Percentiles rank a stretch among this genome's conserved stretches.
phyloP scores from a whole-genome alignment of 2,329 filamentous ascomycete genomes.

The Magnaporthiopsis rhizophila region DNA sequence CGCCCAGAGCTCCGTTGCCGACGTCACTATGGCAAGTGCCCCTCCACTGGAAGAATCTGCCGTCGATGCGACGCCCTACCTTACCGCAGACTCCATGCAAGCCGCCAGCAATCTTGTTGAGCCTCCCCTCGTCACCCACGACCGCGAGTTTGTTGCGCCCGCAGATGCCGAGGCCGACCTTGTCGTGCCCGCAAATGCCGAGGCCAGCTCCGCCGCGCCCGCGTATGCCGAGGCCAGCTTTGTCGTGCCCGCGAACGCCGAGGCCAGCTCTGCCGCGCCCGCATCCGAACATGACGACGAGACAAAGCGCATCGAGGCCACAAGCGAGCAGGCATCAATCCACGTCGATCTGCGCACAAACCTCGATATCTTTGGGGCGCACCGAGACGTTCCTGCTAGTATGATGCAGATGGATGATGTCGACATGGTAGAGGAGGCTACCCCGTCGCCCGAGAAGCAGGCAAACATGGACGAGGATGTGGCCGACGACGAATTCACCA shows the following conservation, averaged over 20 bases:
- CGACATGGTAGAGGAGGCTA: neutral
- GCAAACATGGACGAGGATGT: conserved; percentile 1
- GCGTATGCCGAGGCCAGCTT: too few species aligned
- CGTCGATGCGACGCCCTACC: neutral
- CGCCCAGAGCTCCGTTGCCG: neutral
- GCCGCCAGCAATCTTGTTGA: neutral
- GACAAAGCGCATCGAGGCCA: neutral
- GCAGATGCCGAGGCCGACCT: neutral
- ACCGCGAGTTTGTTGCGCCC: neutral
- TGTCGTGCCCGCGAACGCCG: neutral
- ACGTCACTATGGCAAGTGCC: neutral
- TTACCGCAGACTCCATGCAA: neutral
- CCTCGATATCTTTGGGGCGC: conserved; percentile 25
- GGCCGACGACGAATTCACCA: conserved; percentile 4
- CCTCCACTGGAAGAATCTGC: neutral
- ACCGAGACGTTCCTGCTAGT: neutral
- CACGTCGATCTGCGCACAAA: conserved; percentile 24
- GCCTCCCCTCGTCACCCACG: neutral
- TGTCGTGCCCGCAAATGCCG: neutral
- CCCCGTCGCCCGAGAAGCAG: conserved; percentile 8
- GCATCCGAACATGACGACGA: neutral
- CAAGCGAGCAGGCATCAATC: conserved; percentile 5
- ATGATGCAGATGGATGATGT: neutral
- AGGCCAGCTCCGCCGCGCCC: neutral
- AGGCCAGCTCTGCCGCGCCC: neutral